Percentiles rank a stretch among this genome's conserved stretches.
These are phyloP conservation scores for Epichloe uncinata DNA, from an alignment of 2,329 filamentous ascomycete species.

Conservation along the genomic window DNA sequence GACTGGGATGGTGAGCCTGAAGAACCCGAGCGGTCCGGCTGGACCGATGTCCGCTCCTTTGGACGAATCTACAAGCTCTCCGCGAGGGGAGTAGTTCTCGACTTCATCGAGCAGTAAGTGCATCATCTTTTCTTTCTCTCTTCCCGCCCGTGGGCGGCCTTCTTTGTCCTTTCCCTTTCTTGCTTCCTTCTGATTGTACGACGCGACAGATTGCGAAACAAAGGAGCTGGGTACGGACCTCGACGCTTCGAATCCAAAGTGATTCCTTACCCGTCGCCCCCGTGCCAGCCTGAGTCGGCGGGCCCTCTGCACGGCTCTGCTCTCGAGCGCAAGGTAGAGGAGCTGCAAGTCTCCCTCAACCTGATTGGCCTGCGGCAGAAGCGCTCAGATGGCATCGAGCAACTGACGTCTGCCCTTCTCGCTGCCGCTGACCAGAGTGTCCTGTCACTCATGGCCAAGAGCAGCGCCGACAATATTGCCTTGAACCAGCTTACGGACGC, in stretches of 20 bases:
- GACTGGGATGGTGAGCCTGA: conserved; percentile 46
- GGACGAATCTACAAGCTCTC: conserved; percentile 53
- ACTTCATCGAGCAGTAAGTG: conserved; percentile 56
- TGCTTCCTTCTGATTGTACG: conserved; percentile 6
- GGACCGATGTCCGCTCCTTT: conserved; percentile 45
- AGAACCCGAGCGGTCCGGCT: conserved; percentile 39
- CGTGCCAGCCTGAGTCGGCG: conserved; percentile 9
- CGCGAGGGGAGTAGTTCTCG: conserved; percentile 50
- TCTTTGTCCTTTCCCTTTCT: background rate
- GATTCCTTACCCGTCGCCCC: conserved; percentile 15
- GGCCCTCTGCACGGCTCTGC: conserved; percentile 20
- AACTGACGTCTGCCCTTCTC: conserved; percentile 46
- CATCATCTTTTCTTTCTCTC: too few relatives aligned
- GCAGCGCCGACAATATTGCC: conserved; percentile 29
- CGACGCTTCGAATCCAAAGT: conserved; percentile 18
- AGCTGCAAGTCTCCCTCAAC: conserved; percentile 54
- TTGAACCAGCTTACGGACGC: conserved; percentile 24
- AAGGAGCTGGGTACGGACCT: conserved; percentile 25
- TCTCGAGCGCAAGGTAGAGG: conserved; percentile 35
- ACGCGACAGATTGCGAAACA: conserved; percentile 20
- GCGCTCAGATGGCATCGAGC: conserved; percentile 34
- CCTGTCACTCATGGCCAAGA: conserved; percentile 36
- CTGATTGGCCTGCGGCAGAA: conserved; percentile 43
- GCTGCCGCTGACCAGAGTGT: conserved; percentile 30
- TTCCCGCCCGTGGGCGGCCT: background rate